Conservation (phyloP, 805 yeast species). For the Cyberlindnera veronae region DNA sequence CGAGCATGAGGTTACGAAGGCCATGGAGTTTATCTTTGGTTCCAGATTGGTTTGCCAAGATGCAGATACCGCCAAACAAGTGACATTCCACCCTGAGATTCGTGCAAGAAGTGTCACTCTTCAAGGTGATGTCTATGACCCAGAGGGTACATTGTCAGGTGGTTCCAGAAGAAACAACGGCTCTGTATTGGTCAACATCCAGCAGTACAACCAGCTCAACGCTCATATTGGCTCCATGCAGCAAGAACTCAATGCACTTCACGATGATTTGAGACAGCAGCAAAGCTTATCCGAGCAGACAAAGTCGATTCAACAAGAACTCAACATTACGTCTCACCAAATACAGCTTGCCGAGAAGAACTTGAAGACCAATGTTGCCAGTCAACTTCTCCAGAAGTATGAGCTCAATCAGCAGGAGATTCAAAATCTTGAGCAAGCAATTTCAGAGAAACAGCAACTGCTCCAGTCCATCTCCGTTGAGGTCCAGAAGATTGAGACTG, state of each 20-base stretch:
- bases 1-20: slow-evolving; percentile 64
- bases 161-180: slow-evolving; percentile 71
- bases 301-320: slow-evolving; percentile 52
- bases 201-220: slow-evolving; percentile 51
- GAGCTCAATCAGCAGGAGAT: slow-evolving; percentile 46
- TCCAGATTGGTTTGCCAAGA: slow-evolving; percentile 82
- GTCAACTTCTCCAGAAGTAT: slow-evolving; percentile 50
- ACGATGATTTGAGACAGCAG: slow-evolving; percentile 39
- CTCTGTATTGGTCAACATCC: slow-evolving; percentile 61
- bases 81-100: slow-evolving; percentile 83
- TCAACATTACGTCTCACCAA: slow-evolving; percentile 57
- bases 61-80: slow-evolving; percentile 80
- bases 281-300: slow-evolving; percentile 46
- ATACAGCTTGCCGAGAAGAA: slow-evolving; percentile 52
- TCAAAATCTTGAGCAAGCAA: slow-evolving; percentile 34
- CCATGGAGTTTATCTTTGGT: slow-evolving; percentile 93
- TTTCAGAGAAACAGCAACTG: slow-evolving; percentile 34
- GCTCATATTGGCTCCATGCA: slow-evolving; percentile 39
- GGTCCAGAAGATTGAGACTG: slow-evolving; percentile 57
- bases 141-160: slow-evolving; percentile 93
- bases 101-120: slow-evolving; percentile 80
- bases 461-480: slow-evolving; percentile 37
- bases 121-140: slow-evolving; percentile 94
- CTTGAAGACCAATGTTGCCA: slow-evolving; percentile 52
- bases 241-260: slow-evolving; percentile 38